Percentiles rank a stretch among this genome's conserved stretches.
Evolutionary conservation across 1,139 yeast genomes (phyloP).

Genomic region (Candida tunisiensis): DNA sequence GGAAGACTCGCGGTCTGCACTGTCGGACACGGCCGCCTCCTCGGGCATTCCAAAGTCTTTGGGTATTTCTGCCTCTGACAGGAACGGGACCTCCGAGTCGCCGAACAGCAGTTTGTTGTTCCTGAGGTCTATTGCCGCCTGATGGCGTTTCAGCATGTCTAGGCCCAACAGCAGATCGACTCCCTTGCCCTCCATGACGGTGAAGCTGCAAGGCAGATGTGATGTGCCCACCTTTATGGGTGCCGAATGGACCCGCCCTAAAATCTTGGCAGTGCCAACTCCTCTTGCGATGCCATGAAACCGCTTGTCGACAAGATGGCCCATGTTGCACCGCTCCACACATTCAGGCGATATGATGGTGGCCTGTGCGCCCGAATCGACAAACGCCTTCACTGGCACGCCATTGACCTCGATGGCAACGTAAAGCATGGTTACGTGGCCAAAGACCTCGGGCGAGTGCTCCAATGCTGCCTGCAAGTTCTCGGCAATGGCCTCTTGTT

Average conservation of each 20-base stretch:
- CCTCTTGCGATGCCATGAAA: conserved; percentile 78
- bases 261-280: conserved; percentile 66
- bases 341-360: conserved; percentile 67
- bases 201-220: conserved; percentile 63
- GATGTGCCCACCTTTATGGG: conserved; percentile 63
- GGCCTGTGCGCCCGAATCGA: conserved; percentile 90
- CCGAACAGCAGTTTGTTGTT: conserved; percentile 58
- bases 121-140: conserved; percentile 62
- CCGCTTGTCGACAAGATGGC: conserved; percentile 64
- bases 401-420: conserved; percentile 68
- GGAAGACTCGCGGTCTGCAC: background rate
- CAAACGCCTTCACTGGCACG: conserved; percentile 72
- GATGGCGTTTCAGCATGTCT: conserved; percentile 79
- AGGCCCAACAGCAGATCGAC: conserved; percentile 35
- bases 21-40: background rate
- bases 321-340: conserved; percentile 57
- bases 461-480: conserved; percentile 70
- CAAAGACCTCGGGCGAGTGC: conserved; percentile 79
- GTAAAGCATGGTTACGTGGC: conserved; percentile 69
- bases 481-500: conserved; percentile 60
- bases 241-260: conserved; percentile 80
- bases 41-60: conserved; percentile 1
- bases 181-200: conserved; percentile 52
- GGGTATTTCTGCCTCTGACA: conserved; percentile 61
- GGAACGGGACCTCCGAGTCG: conserved; percentile 48